phyloP scores from a whole-genome alignment of 805 yeast species.

The Monosporozyma servazzii region DNA sequence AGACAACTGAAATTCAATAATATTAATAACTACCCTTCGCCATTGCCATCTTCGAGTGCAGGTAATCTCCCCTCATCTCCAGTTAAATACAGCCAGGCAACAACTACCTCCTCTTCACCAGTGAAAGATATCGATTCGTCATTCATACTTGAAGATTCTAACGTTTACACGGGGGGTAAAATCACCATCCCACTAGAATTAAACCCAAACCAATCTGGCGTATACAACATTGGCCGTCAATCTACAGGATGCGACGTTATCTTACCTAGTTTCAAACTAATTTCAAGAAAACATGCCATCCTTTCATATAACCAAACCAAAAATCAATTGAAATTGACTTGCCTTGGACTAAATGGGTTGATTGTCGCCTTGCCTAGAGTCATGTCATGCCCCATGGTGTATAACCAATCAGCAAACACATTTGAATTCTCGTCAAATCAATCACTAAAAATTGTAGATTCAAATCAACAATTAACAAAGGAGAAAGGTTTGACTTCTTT shows the following conservation, averaged over 20 bases:
- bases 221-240: conserved; percentile 26
- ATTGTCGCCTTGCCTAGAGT: conserved; percentile 50
- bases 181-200: conserved; percentile 7
- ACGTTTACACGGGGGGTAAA: background rate
- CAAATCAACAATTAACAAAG: conserved; percentile 11
- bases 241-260: conserved; percentile 21
- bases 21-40: conserved; percentile 48
- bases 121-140: conserved; percentile 10
- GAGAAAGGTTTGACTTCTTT: conserved; percentile 20
- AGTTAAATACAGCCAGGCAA: conserved; percentile 7
- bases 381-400: conserved; percentile 27
- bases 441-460: background rate
- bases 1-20: background rate
- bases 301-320: conserved; percentile 33
- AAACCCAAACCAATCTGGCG: conserved; percentile 13
- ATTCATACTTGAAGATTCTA: background rate
- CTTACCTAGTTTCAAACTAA: conserved; percentile 24
- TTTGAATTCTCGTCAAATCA: conserved; percentile 19
- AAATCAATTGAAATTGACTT: conserved; percentile 44
- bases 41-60: conserved; percentile 55
- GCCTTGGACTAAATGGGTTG: conserved; percentile 79
- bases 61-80: conserved; percentile 35
- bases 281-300: conserved; percentile 28
- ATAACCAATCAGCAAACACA: conserved; percentile 8
- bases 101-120: conserved; percentile 11